Conservation (phyloP, 495 filamentous ascomycete genomes). For the Aspergillus steynii region DNA sequence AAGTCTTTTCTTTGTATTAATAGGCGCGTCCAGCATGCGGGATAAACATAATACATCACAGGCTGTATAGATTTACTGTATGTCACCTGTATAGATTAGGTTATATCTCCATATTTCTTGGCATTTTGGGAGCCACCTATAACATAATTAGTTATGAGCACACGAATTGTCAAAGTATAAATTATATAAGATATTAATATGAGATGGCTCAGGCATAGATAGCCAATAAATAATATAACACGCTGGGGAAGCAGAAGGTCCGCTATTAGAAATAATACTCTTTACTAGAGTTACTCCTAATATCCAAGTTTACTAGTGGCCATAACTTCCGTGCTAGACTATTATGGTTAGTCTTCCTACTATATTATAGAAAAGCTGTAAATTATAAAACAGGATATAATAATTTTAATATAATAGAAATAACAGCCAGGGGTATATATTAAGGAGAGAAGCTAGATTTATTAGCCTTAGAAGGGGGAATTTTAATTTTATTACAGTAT, state of each 20-base stretch:
- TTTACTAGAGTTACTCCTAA: not conserved
- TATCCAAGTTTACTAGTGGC: not conserved
- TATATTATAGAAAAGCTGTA: not conserved
- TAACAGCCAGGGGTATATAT: not conserved
- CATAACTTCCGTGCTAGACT: not conserved
- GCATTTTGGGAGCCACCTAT: not conserved
- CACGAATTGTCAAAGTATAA: not conserved
- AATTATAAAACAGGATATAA: not conserved
- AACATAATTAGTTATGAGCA: not conserved
- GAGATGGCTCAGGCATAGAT: not conserved
- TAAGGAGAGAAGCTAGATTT: not conserved
- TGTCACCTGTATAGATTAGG: not conserved
- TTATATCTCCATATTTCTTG: not conserved
- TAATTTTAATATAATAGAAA: not conserved
- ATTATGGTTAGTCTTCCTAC: conserved; percentile 2
- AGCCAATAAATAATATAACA: not conserved
- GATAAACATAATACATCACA: not conserved
- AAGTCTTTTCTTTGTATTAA: not conserved
- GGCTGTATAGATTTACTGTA: not conserved
- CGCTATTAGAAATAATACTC: not conserved
- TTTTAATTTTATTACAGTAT: not conserved
- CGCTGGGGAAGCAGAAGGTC: not conserved
- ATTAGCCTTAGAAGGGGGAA: not conserved
- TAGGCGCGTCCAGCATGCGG: not conserved
- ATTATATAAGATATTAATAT: not conserved